Percentiles rank a stretch among this genome's conserved stretches.
Evolutionary conservation across 495 filamentous ascomycete genomes (phyloP).

Genomic region (Trichoderma reesei): DNA sequence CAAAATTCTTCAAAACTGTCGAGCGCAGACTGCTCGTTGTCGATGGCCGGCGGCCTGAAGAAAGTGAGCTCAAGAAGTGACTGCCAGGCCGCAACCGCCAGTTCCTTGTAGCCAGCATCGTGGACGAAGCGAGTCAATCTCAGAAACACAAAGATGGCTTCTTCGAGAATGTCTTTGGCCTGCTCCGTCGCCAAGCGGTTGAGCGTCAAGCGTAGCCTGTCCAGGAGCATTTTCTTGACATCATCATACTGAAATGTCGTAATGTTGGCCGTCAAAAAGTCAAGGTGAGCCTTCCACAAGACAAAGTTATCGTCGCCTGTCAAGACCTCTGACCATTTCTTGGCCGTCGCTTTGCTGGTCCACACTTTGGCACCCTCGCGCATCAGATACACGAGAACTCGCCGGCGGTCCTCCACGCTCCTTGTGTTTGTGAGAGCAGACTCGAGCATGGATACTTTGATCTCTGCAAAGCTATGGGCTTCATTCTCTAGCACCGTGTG

Average conservation of each 20-base stretch:
- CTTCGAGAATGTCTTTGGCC: slow-evolving; percentile 24
- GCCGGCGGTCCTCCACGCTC: slow-evolving; percentile 35
- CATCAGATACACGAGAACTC: slow-evolving; percentile 57
- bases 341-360: slow-evolving; percentile 52
- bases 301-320: slow-evolving; percentile 44
- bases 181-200: slow-evolving; percentile 20
- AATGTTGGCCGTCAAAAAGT: slow-evolving; percentile 65
- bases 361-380: slow-evolving; percentile 62
- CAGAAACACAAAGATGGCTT: slow-evolving; percentile 64
- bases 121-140: slow-evolving; percentile 61
- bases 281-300: slow-evolving; percentile 66
- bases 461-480: slow-evolving; percentile 55
- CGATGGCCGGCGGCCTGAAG: slow-evolving; percentile 36
- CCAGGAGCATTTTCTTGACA: slow-evolving; percentile 44
- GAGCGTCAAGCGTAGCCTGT: slow-evolving; percentile 45
- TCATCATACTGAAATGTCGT: slow-evolving; percentile 58
- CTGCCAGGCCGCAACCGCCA: slow-evolving; percentile 75
- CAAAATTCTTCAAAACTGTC: slow-evolving; percentile 61
- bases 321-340: slow-evolving; percentile 55
- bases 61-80: slow-evolving; percentile 66
- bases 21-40: slow-evolving; percentile 24
- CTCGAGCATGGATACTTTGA: slow-evolving; percentile 73
- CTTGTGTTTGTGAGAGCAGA: slow-evolving; percentile 55
- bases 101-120: slow-evolving; percentile 74
- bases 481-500: slow-evolving; percentile 50